Evolutionary conservation across 2,329 filamentous ascomycete species (phyloP), one percentile per base, ranked within the genome.

Genomic region (Colletotrichum sp.): DNA sequence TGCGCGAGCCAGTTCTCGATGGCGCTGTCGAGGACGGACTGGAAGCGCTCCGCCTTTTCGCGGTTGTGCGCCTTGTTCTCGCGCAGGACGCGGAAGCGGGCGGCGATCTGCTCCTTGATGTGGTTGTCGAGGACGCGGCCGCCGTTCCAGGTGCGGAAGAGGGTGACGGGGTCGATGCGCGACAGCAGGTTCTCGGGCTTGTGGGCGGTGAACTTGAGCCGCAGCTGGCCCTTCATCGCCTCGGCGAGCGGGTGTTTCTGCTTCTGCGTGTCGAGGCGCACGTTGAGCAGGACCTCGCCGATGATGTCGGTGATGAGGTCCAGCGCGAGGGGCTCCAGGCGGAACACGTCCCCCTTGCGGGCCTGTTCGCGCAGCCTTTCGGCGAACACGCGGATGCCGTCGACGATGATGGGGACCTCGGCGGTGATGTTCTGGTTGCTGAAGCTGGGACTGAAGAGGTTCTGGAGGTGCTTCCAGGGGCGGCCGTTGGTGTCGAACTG

Each of bases 221-320:
- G 44, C 18, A 77, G 71, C 66, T 77, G 75, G 60, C 71, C 52
- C 64, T 77, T 77, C 82, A 83, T 83, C 16, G 80, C 78, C 59
- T 81, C 77, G 3, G 82, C 81, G 49, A 84, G 80, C 2, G 82
- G 82, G 39, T 83, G 81, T 15, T 79, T 79, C 16, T 77, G 77
- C 4, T 80, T 81, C 72, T 83, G 83, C 26, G 81, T 83, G 9
- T 79, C 79, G n/a, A 84, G 73, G 30, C 82, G 79, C 3, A 81
- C 77, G 49, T 83, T 83, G 74, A 84, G 81, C 28, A 84, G 75
- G 16, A 83, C 72, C 8, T 79, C 79, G 52, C 82, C 82, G 21
- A 81, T 83, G 44, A 84, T 78, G 66, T 84, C 82, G 77, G 81
- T 83, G 81, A 84, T 83, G 63, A 83, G 79, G n/a, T 77, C 77